Evolutionary conservation across 495 filamentous ascomycete genomes (phyloP), one percentile per base, ranked within the genome.

Genomic region (Niebla homalea): DNA sequence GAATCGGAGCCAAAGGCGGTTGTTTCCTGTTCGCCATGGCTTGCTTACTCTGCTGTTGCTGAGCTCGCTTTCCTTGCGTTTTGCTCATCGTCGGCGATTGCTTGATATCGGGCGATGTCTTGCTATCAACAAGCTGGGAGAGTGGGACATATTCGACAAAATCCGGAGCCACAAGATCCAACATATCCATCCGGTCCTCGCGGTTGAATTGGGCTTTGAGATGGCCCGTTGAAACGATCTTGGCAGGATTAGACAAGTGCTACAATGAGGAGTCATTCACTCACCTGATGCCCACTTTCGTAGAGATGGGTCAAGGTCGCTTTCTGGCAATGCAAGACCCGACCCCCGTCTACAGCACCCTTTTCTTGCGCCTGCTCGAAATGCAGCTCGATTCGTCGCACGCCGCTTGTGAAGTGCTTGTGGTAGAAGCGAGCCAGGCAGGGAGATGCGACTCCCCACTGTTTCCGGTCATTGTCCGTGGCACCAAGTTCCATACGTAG

Each of bases 401-500:
- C 79, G 5, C 87, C 86, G 49, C 84, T 89, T n/a, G 82, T 79
- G 57, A 85, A 93, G 54, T 89, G 83, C 0, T 82, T 86, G 44
- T 80, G 69, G 61, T 90, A 93, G 56, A 85, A 94, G 43, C 87
- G 79, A 15, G 89, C 74, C 18, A 95, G 64, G 1, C 83, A 80
- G 7, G 85, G 74, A 26, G 77, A 81, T 2, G 79, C 72, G 39
- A 95, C 84, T 56, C 90, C 87, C 50, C 83, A 92, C 46, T 82
- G 77, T 63, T 92, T 94, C 66, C 67, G 12, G 64, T 60, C 19
- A 16, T 71, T 65, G 23, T 74, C 70, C 14, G 63, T 58, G 37
- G 71, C 65, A 54, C 62, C n/a, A 86, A 68, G 18, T 75, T 71
- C 52, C 84, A 42, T 74, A 48, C 81, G 79, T 56, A 87, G 77